Evolutionary conservation across 306 rosid genomes (phyloP), one percentile per base, ranked within the genome.

Genomic region (Morella rubra): DNA sequence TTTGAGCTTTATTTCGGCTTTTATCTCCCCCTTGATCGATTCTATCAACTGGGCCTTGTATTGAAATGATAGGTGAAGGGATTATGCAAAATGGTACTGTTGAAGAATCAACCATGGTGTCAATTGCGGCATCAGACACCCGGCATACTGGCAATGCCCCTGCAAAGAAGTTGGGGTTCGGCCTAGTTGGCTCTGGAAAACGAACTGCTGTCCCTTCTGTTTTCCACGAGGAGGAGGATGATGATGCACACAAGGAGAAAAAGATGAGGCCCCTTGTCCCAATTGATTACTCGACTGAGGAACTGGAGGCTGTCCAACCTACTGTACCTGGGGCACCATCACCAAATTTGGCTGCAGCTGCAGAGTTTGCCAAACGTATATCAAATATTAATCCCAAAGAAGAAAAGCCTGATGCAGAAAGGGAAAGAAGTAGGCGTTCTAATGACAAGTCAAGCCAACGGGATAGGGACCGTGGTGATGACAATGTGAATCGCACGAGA

Each of bases 241-340:
- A 92, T 40, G 99, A 96, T 73, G 98, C 93, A 5, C 97, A 84
- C 74, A 96, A 92, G 86, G 98, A 96, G 61, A 96, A 96, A 84
- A 96, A 88, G 81, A 76, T 96, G 98, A 92, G 99, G 87, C 99
- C 99, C 71, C 84, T 96, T 79, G 98, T 96, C 85, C 99, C 99
- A 9, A 93, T 96, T 82, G 99, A 92, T 84, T 96, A 96, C 84
- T 89, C 99, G 54, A 93, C 97, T 32, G 99, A 96, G 82, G 99
- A 96, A 77, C 84, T 96, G 76, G 90, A 92, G 88, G 99, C 93
- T 51, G 96, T 91, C 61, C 97, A 92, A 79, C 86, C 86, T 53
- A 51, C 88, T 51, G 81, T 69, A 49, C 80, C 96, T 81, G 98
- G 90, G 65, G 84, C 90, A 82, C 73, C 92, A 13, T 91, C 91